Conservation (phyloP, 192 early-diverging fungal genomes). For the Coemansia umbellata region DNA sequence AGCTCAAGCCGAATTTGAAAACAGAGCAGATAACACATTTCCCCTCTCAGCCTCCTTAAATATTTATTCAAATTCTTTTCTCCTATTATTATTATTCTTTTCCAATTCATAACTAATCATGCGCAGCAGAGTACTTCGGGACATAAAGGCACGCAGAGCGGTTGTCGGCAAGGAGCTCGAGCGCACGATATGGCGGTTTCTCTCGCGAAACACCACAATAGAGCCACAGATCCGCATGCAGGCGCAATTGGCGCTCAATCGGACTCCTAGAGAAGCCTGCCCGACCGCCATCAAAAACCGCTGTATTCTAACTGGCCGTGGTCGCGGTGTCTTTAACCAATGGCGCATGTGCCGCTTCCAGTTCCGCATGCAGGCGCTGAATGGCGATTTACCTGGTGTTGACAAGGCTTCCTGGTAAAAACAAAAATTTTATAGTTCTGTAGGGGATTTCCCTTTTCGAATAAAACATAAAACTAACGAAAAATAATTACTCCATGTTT, state of each 20-base stretch:
- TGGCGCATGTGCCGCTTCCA: conserved; percentile 74
- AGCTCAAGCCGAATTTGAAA: no score
- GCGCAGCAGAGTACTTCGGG: conserved; percentile 56
- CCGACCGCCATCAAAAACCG: conserved; percentile 67
- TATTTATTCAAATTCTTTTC: no score
- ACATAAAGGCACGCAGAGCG: conserved; percentile 66
- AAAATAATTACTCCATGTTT: background rate
- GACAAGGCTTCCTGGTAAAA: conserved; percentile 74
- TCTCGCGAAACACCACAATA: conserved; percentile 73
- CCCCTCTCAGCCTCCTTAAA: no score
- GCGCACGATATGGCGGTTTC: conserved; percentile 70
- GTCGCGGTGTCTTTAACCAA: conserved; percentile 69
- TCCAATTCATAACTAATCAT: no score
- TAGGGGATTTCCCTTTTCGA: background rate
- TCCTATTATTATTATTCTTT: no score
- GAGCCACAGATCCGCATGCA: conserved; percentile 70
- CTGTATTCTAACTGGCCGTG: conserved; percentile 71
- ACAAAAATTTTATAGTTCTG: background rate
- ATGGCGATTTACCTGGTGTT: conserved; percentile 76
- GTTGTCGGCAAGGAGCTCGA: conserved; percentile 65
- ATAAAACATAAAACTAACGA: background rate
- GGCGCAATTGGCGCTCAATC: conserved; percentile 69
- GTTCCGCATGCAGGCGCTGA: conserved; percentile 74
- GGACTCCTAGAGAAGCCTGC: conserved; percentile 60
- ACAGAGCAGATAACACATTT: no score